Percentiles rank a stretch among this genome's conserved stretches.
Conservation (phyloP, 2,329 filamentous ascomycete species). For the Talaromyces sp. region DNA sequence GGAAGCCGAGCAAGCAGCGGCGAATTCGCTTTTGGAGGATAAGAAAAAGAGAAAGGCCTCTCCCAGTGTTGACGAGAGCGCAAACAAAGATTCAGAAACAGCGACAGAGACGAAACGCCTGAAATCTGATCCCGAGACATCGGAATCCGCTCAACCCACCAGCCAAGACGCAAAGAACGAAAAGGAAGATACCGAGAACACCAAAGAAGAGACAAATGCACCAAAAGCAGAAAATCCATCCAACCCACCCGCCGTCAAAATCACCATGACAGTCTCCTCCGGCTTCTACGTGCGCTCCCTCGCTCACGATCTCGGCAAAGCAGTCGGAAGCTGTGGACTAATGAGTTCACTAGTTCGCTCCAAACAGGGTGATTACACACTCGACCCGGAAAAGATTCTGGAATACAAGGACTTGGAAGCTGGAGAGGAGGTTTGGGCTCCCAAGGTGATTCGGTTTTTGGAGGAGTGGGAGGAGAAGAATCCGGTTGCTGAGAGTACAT, state of each 20-base stretch:
- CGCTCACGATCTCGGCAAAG: slow-evolving; percentile 84
- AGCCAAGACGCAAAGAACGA: background rate
- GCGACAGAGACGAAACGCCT: background rate
- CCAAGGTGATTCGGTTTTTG: slow-evolving; percentile 64
- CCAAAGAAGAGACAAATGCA: slow-evolving; percentile 12
- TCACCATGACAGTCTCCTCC: slow-evolving; percentile 89
- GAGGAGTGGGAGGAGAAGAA: slow-evolving; percentile 50
- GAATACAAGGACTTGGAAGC: slow-evolving; percentile 74
- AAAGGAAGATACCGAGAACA: background rate
- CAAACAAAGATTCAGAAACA: background rate
- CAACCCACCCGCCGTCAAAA: slow-evolving; percentile 64
- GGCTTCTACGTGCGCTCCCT: slow-evolving; percentile 96
- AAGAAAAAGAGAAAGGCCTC: slow-evolving; percentile 36
- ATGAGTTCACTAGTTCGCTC: slow-evolving; percentile 83
- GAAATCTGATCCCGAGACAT: slow-evolving; percentile 19
- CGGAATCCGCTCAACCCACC: slow-evolving; percentile 22
- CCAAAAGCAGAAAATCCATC: slow-evolving; percentile 1
- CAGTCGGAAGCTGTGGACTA: slow-evolving; percentile 74
- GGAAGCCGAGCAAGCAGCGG: slow-evolving; percentile 18
- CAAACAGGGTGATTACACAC: slow-evolving; percentile 75
- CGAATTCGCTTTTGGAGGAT: slow-evolving; percentile 14
- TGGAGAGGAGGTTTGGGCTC: slow-evolving; percentile 79
- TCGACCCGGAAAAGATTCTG: slow-evolving; percentile 69
- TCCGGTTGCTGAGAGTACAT: background rate
- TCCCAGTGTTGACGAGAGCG: slow-evolving; percentile 24